phyloP scores from a whole-genome alignment of 2,329 filamentous ascomycete genomes.

The Trichophaea hybrida region DNA sequence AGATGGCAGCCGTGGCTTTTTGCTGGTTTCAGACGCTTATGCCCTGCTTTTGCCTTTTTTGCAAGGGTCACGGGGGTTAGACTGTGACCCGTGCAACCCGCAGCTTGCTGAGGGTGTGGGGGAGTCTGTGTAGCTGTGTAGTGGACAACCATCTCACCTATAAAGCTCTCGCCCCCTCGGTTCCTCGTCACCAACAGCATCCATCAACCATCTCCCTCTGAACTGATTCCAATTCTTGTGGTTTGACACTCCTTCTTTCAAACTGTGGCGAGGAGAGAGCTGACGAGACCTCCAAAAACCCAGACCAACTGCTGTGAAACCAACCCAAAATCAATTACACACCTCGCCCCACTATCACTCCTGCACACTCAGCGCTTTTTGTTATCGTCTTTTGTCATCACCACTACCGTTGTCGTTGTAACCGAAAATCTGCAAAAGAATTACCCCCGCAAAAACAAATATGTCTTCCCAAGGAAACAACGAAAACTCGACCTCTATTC shows the following conservation, averaged over 20 bases:
- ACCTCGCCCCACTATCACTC: neutral
- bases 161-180: neutral
- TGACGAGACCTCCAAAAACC: neutral
- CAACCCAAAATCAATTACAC: neutral
- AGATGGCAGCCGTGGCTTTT: no score
- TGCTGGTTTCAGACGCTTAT: no score
- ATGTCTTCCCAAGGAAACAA: constrained; percentile 19
- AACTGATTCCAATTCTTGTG: neutral
- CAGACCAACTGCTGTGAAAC: neutral
- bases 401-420: neutral
- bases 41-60: no score
- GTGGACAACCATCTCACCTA: neutral
- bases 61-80: no score
- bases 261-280: neutral
- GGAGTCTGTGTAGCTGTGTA: no score
- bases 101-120: no score
- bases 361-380: no score
- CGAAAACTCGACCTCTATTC: constrained; percentile 5
- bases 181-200: neutral
- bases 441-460: constrained; percentile 6
- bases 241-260: neutral
- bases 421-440: neutral
- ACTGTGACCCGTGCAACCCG: no score
- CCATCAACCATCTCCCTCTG: neutral
- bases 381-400: no score